phyloP scores from a whole-genome alignment of 352 stramenopile genomes.

The Globisporangium yorkense region DNA sequence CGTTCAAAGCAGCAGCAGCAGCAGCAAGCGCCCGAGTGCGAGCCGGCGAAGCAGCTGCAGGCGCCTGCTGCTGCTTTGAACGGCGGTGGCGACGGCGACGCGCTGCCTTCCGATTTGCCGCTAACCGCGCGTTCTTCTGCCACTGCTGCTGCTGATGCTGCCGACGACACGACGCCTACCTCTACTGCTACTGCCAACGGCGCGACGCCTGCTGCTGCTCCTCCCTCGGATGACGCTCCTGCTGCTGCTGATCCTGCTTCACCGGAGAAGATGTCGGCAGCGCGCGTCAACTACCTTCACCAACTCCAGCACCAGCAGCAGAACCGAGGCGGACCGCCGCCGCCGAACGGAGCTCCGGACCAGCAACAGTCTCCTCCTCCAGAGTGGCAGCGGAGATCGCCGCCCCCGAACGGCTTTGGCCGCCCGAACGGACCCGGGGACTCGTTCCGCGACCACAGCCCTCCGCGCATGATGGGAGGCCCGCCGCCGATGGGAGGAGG shows the following conservation, averaged over 20 bases:
- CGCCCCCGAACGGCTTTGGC: not conserved
- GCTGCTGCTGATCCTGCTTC: not conserved
- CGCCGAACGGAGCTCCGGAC: not conserved
- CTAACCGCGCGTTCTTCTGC: conserved; percentile 20
- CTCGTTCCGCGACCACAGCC: not conserved
- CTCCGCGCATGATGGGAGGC: not conserved
- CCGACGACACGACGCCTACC: not conserved
- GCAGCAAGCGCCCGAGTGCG: not conserved
- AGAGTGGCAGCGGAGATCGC: conserved; percentile 7
- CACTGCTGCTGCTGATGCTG: conserved; percentile 12
- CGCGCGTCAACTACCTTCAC: conserved; percentile 5
- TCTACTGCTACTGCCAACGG: too few relatives aligned
- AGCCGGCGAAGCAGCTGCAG: not conserved
- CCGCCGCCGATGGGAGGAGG: not conserved
- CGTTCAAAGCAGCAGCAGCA: conserved; percentile 13
- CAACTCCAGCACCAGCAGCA: conserved; percentile 1
- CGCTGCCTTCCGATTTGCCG: not conserved
- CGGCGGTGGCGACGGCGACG: conserved; percentile 1
- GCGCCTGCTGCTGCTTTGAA: conserved; percentile 13
- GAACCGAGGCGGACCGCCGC: not conserved
- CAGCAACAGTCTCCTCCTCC: not conserved
- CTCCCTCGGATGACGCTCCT: not conserved
- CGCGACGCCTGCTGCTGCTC: too few relatives aligned
- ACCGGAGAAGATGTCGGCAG: conserved; percentile 25
- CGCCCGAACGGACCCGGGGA: conserved; percentile 2